These are phyloP conservation scores for Somion occarium DNA, from an alignment of 1,284 basidiomycete genomes.

Conservation along the genomic window DNA sequence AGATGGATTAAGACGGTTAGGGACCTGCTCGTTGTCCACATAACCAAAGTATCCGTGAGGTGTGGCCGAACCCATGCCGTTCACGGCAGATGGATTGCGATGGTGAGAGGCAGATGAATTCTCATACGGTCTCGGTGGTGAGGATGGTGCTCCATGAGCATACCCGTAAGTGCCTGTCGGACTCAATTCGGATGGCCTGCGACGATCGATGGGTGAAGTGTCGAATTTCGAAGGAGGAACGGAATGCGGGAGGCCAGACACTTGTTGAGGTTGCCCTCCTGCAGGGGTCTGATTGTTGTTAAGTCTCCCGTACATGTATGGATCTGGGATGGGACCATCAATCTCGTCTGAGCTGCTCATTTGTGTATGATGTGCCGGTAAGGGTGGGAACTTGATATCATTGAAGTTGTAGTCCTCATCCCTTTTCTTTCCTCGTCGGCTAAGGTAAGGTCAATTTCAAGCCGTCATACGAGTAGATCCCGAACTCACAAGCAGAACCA, in stretches of 20 bases:
- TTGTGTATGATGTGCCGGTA: constrained; percentile 1
- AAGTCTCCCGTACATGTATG: neutral
- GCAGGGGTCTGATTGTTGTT: neutral
- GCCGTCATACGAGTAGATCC: neutral
- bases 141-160: neutral
- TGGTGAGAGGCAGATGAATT: neutral
- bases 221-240: neutral
- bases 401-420: neutral
- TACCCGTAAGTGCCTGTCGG: neutral
- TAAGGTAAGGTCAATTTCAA: neutral
- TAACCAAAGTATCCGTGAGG: neutral
- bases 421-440: neutral
- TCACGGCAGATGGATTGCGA: neutral
- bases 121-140: neutral
- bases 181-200: neutral
- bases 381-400: constrained; percentile 2
- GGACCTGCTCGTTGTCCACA: too few species aligned
- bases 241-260: too few species aligned
- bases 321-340: neutral
- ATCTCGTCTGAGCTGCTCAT: neutral
- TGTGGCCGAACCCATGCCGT: neutral
- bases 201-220: neutral
- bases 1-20: too few species aligned
- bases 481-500: constrained; percentile 45
- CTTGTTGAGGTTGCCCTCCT: too few species aligned